Conservation (phyloP, 2,329 filamentous ascomycete species). For the Exophiala xenobiotica region DNA sequence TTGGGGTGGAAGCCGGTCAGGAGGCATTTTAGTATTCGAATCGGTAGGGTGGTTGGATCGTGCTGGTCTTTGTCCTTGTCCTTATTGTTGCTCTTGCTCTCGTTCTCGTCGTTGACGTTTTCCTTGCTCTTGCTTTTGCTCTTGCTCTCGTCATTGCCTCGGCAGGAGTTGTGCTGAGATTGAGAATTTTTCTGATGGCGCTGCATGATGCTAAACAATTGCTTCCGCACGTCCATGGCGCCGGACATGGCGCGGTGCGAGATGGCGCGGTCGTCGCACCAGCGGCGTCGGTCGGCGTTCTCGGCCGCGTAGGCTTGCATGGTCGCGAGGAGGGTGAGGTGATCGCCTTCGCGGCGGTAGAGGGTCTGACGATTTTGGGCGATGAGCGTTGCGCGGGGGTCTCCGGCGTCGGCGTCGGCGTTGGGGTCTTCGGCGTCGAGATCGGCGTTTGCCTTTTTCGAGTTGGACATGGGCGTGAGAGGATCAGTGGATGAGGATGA, state of each 20-base stretch:
- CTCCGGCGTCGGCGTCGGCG: slow-evolving; percentile 13
- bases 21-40: slow-evolving; percentile 58
- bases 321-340: slow-evolving; percentile 61
- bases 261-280: slow-evolving; percentile 60
- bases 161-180: too few relatives aligned
- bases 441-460: background rate
- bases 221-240: slow-evolving; percentile 52
- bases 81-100: too few relatives aligned
- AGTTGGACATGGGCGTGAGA: background rate
- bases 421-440: slow-evolving; percentile 14
- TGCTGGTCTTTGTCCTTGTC: slow-evolving; percentile 37
- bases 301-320: slow-evolving; percentile 61
- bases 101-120: too few relatives aligned
- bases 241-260: slow-evolving; percentile 65
- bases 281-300: slow-evolving; percentile 57
- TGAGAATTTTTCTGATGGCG: slow-evolving; percentile 7
- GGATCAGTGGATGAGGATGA: slow-evolving; percentile 1
- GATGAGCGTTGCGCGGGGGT: slow-evolving; percentile 39
- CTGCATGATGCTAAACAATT: slow-evolving; percentile 24
- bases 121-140: background rate
- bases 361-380: slow-evolving; percentile 56
- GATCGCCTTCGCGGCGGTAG: slow-evolving; percentile 61
- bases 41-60: slow-evolving; percentile 41
- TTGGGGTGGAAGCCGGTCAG: slow-evolving; percentile 60
- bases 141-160: too few relatives aligned